phyloP scores from a whole-genome alignment of 495 filamentous ascomycete genomes.

The Chaetomium tenue region DNA sequence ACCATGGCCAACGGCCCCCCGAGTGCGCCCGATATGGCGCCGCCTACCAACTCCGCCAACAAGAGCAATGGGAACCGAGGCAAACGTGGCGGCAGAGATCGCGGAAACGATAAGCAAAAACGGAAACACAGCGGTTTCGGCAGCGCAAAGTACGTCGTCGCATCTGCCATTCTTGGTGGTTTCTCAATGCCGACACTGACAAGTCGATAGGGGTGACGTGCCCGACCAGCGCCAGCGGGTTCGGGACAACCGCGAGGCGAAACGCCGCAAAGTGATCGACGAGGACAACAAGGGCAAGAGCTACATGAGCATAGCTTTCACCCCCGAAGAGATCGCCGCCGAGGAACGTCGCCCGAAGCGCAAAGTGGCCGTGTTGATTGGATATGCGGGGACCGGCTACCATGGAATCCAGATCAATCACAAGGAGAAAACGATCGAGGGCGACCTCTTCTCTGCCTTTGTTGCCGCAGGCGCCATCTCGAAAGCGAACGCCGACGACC shows the following conservation, averaged over 20 bases:
- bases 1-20: background rate
- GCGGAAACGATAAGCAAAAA: constrained; percentile 29
- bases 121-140: constrained; percentile 29
- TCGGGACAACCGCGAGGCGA: constrained; percentile 54
- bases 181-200: constrained; percentile 35
- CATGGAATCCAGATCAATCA: constrained; percentile 86
- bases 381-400: constrained; percentile 96
- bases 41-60: background rate
- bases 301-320: constrained; percentile 48
- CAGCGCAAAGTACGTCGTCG: constrained; percentile 29
- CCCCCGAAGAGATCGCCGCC: constrained; percentile 71
- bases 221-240: constrained; percentile 62
- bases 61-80: constrained; percentile 24
- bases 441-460: constrained; percentile 90
- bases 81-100: constrained; percentile 18
- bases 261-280: constrained; percentile 53
- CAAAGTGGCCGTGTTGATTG: constrained; percentile 92
- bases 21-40: background rate
- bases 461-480: constrained; percentile 89
- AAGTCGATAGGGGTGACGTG: constrained; percentile 25
- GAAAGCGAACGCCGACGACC: constrained; percentile 92
- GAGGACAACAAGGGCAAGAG: constrained; percentile 37
- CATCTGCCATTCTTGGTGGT: background rate
- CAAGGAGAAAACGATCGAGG: constrained; percentile 88
- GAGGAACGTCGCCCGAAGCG: constrained; percentile 87